phyloP scores from a whole-genome alignment of 148 eudicot genomes.

The Amaranthus cruentus region DNA sequence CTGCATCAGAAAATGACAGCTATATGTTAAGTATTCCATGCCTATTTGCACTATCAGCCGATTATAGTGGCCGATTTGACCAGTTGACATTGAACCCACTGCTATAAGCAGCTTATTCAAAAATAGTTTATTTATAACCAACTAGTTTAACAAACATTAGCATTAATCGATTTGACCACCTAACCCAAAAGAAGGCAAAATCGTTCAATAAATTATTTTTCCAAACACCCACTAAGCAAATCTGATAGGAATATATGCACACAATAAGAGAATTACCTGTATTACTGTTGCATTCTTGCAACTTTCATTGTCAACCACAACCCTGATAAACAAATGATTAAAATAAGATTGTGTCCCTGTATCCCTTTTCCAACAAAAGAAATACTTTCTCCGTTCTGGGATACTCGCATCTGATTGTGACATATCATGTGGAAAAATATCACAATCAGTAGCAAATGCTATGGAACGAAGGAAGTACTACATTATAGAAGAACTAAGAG shows the following conservation, averaged over 20 bases:
- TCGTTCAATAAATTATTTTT: not conserved
- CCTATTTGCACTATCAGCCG: slow-evolving; percentile 87
- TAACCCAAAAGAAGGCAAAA: too few species aligned
- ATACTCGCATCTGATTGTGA: too few species aligned
- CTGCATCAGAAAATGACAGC: slow-evolving; percentile 33
- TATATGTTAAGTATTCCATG: slow-evolving; percentile 47
- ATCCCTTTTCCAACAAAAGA: not conserved
- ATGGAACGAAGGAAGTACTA: not conserved
- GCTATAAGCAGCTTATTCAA: too few species aligned
- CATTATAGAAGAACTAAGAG: not conserved
- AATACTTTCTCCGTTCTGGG: too few species aligned
- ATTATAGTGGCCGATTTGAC: too few species aligned
- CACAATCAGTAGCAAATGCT: too few species aligned
- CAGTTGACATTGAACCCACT: too few species aligned
- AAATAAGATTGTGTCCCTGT: slow-evolving; percentile 10
- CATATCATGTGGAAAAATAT: too few species aligned
- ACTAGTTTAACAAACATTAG: too few species aligned
- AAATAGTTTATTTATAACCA: too few species aligned
- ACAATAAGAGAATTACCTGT: slow-evolving; percentile 44
- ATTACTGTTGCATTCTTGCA: slow-evolving; percentile 89
- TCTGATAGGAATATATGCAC: not conserved
- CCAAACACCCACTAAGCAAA: not conserved
- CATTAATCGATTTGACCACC: too few species aligned
- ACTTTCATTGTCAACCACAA: slow-evolving; percentile 78
- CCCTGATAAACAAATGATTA: slow-evolving; percentile 45